A percentile compares a stretch with the other conserved stretches of the same genome.
Evolutionary conservation across 1,284 basidiomycete species (phyloP).

Genomic region (Heliocybe sulcata): DNA sequence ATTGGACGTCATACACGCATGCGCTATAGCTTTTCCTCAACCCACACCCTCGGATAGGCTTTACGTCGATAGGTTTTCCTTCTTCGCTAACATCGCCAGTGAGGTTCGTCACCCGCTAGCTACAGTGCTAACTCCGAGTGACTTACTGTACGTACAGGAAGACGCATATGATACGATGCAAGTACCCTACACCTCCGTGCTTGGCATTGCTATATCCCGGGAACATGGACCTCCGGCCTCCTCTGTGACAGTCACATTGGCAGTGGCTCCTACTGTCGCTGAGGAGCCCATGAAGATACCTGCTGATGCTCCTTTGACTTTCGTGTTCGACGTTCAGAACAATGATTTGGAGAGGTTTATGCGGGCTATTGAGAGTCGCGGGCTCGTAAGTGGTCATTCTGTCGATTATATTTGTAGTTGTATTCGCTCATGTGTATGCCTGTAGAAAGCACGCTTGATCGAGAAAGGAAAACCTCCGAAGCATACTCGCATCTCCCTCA

Average conservation of each 20-base stretch:
- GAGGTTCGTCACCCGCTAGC: constrained; percentile 18
- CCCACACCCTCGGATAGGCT: constrained; percentile 32
- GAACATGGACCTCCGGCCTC: constrained; percentile 7
- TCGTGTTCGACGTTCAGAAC: constrained; percentile 30
- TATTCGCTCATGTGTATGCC: neutral
- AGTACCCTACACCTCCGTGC: neutral
- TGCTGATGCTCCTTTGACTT: constrained; percentile 15
- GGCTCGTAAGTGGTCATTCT: constrained; percentile 6
- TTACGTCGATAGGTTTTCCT: constrained; percentile 41
- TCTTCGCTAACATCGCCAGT: constrained; percentile 42
- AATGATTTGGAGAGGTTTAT: constrained; percentile 19
- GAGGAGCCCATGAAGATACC: constrained; percentile 18
- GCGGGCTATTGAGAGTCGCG: constrained; percentile 9
- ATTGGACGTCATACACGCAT: constrained; percentile 31
- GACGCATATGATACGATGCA: constrained; percentile 4
- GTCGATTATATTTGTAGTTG: neutral
- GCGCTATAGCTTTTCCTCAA: constrained; percentile 25
- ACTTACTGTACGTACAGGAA: neutral
- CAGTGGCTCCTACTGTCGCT: constrained; percentile 32
- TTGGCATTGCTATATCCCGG: constrained; percentile 7
- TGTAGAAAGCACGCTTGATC: constrained; percentile 1
- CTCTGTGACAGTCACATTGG: constrained; percentile 26
- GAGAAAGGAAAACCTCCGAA: constrained; percentile 7
- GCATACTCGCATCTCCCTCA: constrained; percentile 10
- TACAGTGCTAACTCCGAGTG: neutral